A percentile compares a stretch with the other conserved stretches of the same genome.
Conservation (phyloP, 768 basidiomycete species). For the Pisolithus sp. region DNA sequence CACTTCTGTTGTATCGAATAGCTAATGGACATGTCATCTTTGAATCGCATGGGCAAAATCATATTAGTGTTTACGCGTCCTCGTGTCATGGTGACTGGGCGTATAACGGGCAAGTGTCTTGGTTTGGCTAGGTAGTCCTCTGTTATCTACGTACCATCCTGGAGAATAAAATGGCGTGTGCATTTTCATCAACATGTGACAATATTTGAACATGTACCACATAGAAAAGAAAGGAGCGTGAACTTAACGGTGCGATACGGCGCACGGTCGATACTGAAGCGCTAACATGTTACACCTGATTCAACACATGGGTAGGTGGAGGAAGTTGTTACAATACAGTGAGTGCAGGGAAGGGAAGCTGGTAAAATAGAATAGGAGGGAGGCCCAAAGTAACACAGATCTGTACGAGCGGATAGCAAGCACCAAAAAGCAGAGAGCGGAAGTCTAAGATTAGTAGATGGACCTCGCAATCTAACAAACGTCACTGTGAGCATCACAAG, state of each 20-base stretch:
- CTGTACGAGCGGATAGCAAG: slow-evolving; percentile 74
- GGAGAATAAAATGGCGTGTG: not conserved
- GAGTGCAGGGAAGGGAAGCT: slow-evolving; percentile 37
- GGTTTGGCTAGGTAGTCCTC: slow-evolving; percentile 36
- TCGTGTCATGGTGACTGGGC: slow-evolving; percentile 31
- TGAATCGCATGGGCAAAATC: slow-evolving; percentile 1
- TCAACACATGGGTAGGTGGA: slow-evolving; percentile 51
- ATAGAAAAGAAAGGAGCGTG: not conserved
- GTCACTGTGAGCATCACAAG: slow-evolving; percentile 5
- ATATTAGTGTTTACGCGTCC: slow-evolving; percentile 28
- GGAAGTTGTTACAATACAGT: slow-evolving; percentile 79
- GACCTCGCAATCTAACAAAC: slow-evolving; percentile 60
- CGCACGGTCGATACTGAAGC: slow-evolving; percentile 41
- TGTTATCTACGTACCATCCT: too few relatives aligned
- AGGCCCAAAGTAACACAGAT: slow-evolving; percentile 64
- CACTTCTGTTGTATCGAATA: not conserved
- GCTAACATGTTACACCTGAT: slow-evolving; percentile 46
- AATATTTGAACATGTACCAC: not conserved
- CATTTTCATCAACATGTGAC: not conserved
- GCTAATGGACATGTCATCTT: not conserved
- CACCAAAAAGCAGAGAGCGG: slow-evolving; percentile 45
- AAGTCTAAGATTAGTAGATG: slow-evolving; percentile 71
- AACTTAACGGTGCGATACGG: not conserved
- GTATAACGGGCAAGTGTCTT: slow-evolving; percentile 44
- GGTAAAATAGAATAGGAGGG: slow-evolving; percentile 17